Conservation (phyloP, 306 rosid genomes). For the Cicer yamashitae region DNA sequence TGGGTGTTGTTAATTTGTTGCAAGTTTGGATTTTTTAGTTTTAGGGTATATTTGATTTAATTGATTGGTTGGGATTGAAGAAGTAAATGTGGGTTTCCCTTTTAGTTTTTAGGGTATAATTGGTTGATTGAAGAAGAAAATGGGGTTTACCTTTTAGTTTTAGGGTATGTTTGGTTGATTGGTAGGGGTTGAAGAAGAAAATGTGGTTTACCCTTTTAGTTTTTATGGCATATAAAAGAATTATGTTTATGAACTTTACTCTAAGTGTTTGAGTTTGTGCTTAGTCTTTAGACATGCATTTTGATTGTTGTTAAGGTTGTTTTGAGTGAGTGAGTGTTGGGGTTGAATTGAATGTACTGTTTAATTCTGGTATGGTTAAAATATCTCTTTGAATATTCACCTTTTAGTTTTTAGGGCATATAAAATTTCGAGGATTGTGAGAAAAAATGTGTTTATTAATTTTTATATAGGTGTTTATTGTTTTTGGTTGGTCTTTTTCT, state of each 20-base stretch:
- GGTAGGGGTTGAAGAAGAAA: constrained; percentile 25
- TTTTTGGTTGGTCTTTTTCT: background rate
- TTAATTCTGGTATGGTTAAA: constrained; percentile 24
- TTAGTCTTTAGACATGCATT: background rate
- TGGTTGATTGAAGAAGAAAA: background rate
- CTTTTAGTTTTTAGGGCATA: background rate
- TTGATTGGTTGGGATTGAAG: constrained; percentile 3
- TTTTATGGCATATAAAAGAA: constrained; percentile 36
- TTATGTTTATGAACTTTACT: background rate
- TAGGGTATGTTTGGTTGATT: constrained; percentile 18
- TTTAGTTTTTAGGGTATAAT: constrained; percentile 29
- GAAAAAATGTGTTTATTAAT: background rate
- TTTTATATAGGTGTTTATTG: background rate
- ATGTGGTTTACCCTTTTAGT: constrained; percentile 32
- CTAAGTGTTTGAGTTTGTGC: background rate
- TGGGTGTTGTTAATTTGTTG: constrained; percentile 18
- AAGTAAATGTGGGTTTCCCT: constrained; percentile 38
- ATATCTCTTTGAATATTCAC: too few species aligned
- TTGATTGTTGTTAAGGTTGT: constrained; percentile 31
- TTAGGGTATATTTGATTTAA: constrained; percentile 16
- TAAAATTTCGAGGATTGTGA: background rate
- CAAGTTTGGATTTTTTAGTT: constrained; percentile 34
- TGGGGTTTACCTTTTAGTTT: constrained; percentile 23
- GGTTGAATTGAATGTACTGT: background rate
- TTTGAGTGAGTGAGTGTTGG: background rate